Evolutionary conservation across 2,329 filamentous ascomycete genomes (phyloP).

Genomic region (Aspergillus versicolor): DNA sequence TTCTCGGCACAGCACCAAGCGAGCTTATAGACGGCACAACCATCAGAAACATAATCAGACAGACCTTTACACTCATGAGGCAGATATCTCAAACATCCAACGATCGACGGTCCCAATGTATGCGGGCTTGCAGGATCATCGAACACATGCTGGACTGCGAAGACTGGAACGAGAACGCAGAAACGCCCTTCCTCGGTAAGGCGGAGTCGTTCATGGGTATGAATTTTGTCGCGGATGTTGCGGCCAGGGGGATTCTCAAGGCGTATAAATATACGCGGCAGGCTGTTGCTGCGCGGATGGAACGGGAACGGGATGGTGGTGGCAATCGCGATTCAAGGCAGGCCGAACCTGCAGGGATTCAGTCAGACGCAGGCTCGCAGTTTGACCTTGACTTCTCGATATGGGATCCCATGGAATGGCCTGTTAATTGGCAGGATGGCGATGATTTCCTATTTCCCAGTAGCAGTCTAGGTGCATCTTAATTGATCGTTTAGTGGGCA

Average conservation of each 20-base stretch:
- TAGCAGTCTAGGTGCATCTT: not conserved
- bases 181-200: not conserved
- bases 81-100: not conserved
- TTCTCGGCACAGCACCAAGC: not conserved
- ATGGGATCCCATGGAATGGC: not conserved
- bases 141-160: not conserved
- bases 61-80: not conserved
- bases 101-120: not conserved
- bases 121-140: not conserved
- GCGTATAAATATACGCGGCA: not conserved
- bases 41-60: not conserved
- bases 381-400: slow-evolving; percentile 1
- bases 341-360: too few species aligned
- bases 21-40: not conserved
- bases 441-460: not conserved
- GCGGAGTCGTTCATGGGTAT: not conserved
- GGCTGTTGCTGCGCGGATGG: not conserved
- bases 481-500: not conserved
- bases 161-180: not conserved
- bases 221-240: slow-evolving; percentile 1
- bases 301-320: not conserved
- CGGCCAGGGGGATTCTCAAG: not conserved
- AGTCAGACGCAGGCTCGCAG: not conserved
- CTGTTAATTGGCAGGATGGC: not conserved
- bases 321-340: not conserved